Conservation (phyloP, 495 filamentous ascomycete species). For the Neurospora tetrasperma region DNA sequence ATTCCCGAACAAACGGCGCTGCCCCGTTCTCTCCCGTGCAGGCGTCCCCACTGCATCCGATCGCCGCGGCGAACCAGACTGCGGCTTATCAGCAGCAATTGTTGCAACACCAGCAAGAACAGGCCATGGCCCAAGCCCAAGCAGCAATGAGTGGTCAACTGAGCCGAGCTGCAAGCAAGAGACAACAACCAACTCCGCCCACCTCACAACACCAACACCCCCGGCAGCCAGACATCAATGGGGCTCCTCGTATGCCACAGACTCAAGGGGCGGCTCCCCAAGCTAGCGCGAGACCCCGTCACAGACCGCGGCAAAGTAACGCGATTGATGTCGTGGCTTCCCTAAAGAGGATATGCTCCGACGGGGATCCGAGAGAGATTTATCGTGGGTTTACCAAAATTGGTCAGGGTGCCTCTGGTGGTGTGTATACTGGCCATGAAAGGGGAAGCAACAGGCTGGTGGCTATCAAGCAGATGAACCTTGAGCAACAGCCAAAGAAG, state of each 20-base stretch:
- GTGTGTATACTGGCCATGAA: slow-evolving; percentile 89
- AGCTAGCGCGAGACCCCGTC: slow-evolving; percentile 55
- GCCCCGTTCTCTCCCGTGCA: slow-evolving; percentile 32
- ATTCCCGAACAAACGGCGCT: slow-evolving; percentile 41
- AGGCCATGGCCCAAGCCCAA: slow-evolving; percentile 65
- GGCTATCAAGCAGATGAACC: slow-evolving; percentile 99
- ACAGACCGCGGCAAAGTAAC: slow-evolving; percentile 60
- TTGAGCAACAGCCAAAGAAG: slow-evolving; percentile 97
- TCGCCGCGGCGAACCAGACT: slow-evolving; percentile 24
- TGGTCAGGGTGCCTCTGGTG: slow-evolving; percentile 92
- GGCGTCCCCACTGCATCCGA: slow-evolving; percentile 17
- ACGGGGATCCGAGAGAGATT: slow-evolving; percentile 75
- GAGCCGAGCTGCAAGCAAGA: slow-evolving; percentile 56
- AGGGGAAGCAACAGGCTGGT: slow-evolving; percentile 73
- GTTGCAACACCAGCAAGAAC: slow-evolving; percentile 62
- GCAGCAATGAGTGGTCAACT: slow-evolving; percentile 45
- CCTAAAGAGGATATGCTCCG: slow-evolving; percentile 78
- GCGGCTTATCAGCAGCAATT: slow-evolving; percentile 58
- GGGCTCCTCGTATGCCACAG: slow-evolving; percentile 40
- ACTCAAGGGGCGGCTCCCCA: slow-evolving; percentile 30
- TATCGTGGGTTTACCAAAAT: slow-evolving; percentile 91
- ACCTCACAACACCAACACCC: slow-evolving; percentile 46
- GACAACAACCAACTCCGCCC: slow-evolving; percentile 43
- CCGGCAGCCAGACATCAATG: slow-evolving; percentile 46
- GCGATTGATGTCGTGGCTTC: slow-evolving; percentile 73